These are phyloP conservation scores for Leptographium lundbergii DNA, from an alignment of 2,329 filamentous ascomycete species.

Conservation along the genomic window DNA sequence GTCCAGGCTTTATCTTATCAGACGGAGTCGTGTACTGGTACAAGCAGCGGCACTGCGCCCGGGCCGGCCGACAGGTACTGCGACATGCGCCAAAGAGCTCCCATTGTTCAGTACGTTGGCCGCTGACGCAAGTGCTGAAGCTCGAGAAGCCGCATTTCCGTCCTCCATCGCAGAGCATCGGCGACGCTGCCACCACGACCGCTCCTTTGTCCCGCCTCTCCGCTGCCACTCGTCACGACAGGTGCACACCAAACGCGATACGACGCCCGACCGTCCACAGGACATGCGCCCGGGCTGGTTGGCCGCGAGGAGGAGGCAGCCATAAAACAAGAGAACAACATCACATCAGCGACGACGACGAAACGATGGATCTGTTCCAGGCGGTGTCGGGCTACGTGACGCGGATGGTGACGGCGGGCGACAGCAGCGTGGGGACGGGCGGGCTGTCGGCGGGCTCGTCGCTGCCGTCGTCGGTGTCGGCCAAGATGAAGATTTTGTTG, in stretches of 20 bases:
- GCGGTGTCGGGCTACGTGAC: conserved; percentile 89
- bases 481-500: conserved; percentile 97
- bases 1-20: neutral
- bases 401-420: conserved; percentile 84
- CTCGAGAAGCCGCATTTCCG: neutral
- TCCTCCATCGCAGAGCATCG: neutral
- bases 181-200: neutral
- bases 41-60: neutral
- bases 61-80: neutral
- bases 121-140: conserved; percentile 1
- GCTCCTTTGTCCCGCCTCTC: neutral
- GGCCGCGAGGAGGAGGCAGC: neutral
- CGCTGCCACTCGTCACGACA: neutral
- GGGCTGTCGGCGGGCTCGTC: conserved; percentile 48
- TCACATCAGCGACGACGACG: conserved; percentile 10
- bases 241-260: neutral
- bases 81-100: neutral
- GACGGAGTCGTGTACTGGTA: neutral
- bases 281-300: neutral
- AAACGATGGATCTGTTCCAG: conserved; percentile 78
- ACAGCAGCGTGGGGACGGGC: conserved; percentile 44
- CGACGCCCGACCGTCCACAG: neutral
- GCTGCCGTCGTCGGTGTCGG: conserved; percentile 41
- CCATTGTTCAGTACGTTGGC: neutral
- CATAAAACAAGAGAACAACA: conserved; percentile 9